These are phyloP conservation scores for Umbelopsis ramanniana DNA, from an alignment of 192 early-diverging fungal species.

Conservation along the genomic window DNA sequence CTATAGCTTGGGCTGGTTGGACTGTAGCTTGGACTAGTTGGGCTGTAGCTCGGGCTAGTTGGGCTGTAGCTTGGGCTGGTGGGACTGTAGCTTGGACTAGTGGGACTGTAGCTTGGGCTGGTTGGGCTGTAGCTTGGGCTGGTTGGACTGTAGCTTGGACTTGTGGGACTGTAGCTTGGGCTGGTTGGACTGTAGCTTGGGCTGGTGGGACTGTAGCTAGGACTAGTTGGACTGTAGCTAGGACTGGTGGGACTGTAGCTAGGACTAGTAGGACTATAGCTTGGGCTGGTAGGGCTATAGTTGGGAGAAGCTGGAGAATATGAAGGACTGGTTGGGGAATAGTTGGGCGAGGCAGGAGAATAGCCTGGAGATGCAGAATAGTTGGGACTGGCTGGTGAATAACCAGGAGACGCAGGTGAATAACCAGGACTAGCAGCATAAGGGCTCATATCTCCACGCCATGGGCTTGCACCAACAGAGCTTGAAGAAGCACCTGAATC, in stretches of 20 bases:
- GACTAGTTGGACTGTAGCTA: constrained; percentile 76
- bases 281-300: constrained; percentile 69
- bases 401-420: constrained; percentile 69
- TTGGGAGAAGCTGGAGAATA: constrained; percentile 32
- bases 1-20: constrained; percentile 58
- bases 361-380: constrained; percentile 73
- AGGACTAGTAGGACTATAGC: constrained; percentile 71
- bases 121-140: constrained; percentile 76
- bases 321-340: constrained; percentile 65
- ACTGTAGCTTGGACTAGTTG: constrained; percentile 72
- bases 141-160: constrained; percentile 78
- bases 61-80: constrained; percentile 73
- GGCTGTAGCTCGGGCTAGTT: constrained; percentile 71
- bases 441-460: constrained; percentile 46
- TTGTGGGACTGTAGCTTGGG: constrained; percentile 78
- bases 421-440: constrained; percentile 60
- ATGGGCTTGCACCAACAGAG: constrained; percentile 57
- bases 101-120: constrained; percentile 72
- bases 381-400: constrained; percentile 66
- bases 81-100: constrained; percentile 71
- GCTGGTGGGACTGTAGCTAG: constrained; percentile 77
- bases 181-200: constrained; percentile 73
- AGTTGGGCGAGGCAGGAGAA: constrained; percentile 74
- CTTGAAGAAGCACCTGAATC: constrained; percentile 75
- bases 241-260: constrained; percentile 66